phyloP scores from a whole-genome alignment of 75 land plant species.

The Picea glauca region DNA sequence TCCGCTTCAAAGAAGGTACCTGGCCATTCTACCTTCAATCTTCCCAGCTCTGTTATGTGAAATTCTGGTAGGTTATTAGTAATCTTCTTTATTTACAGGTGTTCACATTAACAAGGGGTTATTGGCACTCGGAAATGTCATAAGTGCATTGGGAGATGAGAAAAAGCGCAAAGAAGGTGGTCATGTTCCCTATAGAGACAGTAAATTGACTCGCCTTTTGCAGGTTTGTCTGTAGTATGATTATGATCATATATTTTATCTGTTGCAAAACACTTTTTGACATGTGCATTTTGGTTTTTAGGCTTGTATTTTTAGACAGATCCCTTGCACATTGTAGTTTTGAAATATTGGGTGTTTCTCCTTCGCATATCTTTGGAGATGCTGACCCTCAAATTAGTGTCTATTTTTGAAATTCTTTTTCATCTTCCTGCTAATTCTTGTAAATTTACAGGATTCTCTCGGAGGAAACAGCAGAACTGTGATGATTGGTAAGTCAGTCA shows the following conservation, averaged over 20 bases:
- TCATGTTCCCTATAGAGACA: conserved; percentile 98
- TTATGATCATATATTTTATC: not conserved
- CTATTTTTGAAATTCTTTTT: not conserved
- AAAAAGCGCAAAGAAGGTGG: conserved; percentile 97
- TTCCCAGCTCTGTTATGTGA: not conserved
- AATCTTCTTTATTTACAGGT: conserved; percentile 41
- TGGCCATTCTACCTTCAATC: not conserved
- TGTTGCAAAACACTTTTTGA: not conserved
- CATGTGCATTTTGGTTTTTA: not conserved
- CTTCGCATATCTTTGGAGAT: not conserved
- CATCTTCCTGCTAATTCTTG: not conserved
- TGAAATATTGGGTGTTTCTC: not conserved
- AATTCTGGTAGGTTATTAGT: not conserved
- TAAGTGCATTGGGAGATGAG: conserved; percentile 99
- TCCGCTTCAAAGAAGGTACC: conserved; percentile 92
- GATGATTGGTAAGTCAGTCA: conserved; percentile 77
- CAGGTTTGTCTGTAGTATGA: conserved; percentile 42
- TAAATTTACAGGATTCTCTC: conserved; percentile 80
- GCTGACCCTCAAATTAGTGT: not conserved
- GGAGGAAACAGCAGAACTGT: conserved; percentile 99
- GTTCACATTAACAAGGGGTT: conserved; percentile 96
- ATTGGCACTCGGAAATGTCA: conserved; percentile 97
- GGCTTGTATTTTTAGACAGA: not conserved
- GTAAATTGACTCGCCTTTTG: conserved; percentile 91
- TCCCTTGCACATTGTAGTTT: not conserved